Evolutionary conservation across 345 rosid species (phyloP), one percentile per base, ranked within the genome.

Genomic region (Brassica juncea): DNA sequence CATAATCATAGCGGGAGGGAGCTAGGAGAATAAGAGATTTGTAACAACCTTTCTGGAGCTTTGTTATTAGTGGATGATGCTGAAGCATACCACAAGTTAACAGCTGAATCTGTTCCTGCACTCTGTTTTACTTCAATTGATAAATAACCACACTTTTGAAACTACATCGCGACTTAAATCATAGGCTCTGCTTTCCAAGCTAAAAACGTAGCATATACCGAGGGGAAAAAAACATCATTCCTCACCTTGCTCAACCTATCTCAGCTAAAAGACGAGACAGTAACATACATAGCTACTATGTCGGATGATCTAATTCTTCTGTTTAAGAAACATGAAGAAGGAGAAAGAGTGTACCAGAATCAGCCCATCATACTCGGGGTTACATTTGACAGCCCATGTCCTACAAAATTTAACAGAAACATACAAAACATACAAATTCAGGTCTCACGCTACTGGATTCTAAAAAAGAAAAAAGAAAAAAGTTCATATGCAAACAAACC

Each of bases 381-480:
- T 94, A 79, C 95, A 92, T 16, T 82, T 85, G 68, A 92, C 90
- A 77, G 96, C 86, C 93, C 99, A 92, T 30, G 98, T 86, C 99
- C 99, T 92, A 90, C 83, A 79, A 31, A 39, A 77, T 60, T 49
- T 63, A 52, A 74, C 71, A 32, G 31, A 23, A 25, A 54, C 77
- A 77, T 23, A 74, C 21, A 47, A 72, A 35, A 16, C 27, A 69
- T 28, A 64, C 55, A 57, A 19, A 70, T 25, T 66, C 27, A 81
- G 31, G 25, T 66, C 70, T 64, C 44, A 68, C 19, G 35, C 2
- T 5, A 39, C 62, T 59, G 16, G 49, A 12, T 32, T 19, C 31
- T 12, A 59, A 27, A 44, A 44, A 79, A 31, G 77, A 3, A 19
- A 12, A 55, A 47, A 63, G 55, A 61, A 62, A 25, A 58, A 23